Conservation (phyloP, 75 land plant genomes). For the Pinus tabuliformis region DNA sequence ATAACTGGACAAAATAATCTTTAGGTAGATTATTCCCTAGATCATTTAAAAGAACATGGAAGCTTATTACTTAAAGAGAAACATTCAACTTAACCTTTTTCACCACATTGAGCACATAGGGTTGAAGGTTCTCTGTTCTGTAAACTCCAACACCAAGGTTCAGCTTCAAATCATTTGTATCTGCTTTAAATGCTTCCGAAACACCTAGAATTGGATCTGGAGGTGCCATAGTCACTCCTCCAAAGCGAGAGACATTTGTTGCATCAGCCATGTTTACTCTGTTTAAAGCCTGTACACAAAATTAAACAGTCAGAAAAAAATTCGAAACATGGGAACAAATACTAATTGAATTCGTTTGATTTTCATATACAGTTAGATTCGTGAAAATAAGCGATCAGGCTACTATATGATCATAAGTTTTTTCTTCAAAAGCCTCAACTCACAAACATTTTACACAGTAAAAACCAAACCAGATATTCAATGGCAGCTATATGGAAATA, state of each 20-base stretch:
- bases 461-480: too few species aligned
- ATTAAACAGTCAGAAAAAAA: too few species aligned
- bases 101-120: conserved; percentile 92
- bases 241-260: conserved; percentile 80
- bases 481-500: too few species aligned
- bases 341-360: too few species aligned
- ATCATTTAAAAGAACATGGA: not conserved
- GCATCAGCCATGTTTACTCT: too few species aligned
- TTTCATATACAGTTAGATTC: too few species aligned
- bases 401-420: too few species aligned
- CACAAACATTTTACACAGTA: too few species aligned
- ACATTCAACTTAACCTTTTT: conserved; percentile 63
- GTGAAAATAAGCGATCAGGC: too few species aligned
- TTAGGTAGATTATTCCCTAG: not conserved
- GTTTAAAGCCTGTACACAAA: too few species aligned
- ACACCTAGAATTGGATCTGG: conserved; percentile 99
- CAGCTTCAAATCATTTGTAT: conserved; percentile 69
- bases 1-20: not conserved
- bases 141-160: conserved; percentile 98
- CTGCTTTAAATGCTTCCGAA: conserved; percentile 91
- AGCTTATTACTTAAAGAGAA: not conserved
- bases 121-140: conserved; percentile 97
- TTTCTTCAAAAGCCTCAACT: too few species aligned
- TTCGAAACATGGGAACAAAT: too few species aligned
- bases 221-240: conserved; percentile 91